Conservation (phyloP, 139 green algal genomes). For the Picocystis salinarum region DNA sequence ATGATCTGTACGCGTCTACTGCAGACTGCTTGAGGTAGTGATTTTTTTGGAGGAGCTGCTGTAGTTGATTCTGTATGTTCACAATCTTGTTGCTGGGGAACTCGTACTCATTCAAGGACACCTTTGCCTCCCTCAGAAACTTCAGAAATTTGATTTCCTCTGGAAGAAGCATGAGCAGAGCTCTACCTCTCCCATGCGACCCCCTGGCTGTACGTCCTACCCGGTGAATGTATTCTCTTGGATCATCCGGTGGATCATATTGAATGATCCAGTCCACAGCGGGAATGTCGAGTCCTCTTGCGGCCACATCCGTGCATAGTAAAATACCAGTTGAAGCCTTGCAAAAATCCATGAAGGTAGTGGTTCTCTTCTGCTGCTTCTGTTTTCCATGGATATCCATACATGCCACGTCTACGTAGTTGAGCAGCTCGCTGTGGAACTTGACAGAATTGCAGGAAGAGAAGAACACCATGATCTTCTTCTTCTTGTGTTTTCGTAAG, state of each 20-base stretch:
- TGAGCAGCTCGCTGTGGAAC: constrained; percentile 92
- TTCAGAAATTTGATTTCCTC: constrained; percentile 86
- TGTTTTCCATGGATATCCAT: constrained; percentile 95
- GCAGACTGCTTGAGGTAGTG: constrained; percentile 89
- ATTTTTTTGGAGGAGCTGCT: constrained; percentile 96
- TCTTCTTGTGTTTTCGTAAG: constrained; percentile 89
- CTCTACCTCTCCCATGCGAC: constrained; percentile 51
- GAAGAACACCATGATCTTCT: constrained; percentile 99
- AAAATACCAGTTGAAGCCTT: constrained; percentile 69
- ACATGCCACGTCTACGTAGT: constrained; percentile 90
- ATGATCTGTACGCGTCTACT: constrained; percentile 36
- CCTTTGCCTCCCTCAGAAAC: constrained; percentile 11
- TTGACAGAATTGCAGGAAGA: constrained; percentile 78
- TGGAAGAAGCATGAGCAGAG: constrained; percentile 87
- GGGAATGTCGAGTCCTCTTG: constrained; percentile 88
- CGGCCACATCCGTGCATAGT: constrained; percentile 95
- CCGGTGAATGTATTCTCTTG: constrained; percentile 41
- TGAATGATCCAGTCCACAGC: constrained; percentile 97
- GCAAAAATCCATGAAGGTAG: constrained; percentile 95
- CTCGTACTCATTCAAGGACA: constrained; percentile 95
- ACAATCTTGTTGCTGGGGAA: constrained; percentile 85
- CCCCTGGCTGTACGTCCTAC: constrained; percentile 82
- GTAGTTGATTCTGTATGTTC: constrained; percentile 91
- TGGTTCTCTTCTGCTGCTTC: constrained; percentile 92
- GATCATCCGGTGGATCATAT: constrained; percentile 93